phyloP scores from a whole-genome alignment of 495 filamentous ascomycete species.

The Cairneyella variabilis region DNA sequence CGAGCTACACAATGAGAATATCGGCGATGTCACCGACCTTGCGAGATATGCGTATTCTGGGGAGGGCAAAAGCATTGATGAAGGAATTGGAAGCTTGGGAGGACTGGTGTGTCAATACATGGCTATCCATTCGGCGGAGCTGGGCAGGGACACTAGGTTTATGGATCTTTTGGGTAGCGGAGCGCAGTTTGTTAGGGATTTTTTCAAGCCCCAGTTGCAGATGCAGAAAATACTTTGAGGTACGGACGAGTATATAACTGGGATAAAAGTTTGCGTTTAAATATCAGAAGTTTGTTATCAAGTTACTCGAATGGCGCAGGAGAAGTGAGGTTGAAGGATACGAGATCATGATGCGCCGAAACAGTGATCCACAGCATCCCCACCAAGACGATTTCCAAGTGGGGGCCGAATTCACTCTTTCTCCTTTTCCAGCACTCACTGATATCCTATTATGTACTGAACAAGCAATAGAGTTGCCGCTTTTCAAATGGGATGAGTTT shows the following conservation, averaged over 20 bases:
- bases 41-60: conserved; percentile 2
- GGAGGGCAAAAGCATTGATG: conserved; percentile 1
- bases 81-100: conserved; percentile 12
- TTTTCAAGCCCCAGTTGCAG: background rate
- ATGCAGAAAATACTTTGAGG: background rate
- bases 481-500: too few relatives aligned
- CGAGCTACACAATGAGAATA: conserved; percentile 10
- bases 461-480: too few relatives aligned
- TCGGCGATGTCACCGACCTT: conserved; percentile 25
- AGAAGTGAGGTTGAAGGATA: too few relatives aligned
- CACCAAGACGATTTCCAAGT: too few relatives aligned
- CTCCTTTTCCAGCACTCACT: too few relatives aligned
- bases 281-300: too few relatives aligned
- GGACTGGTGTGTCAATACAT: conserved; percentile 16
- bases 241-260: background rate
- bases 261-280: background rate
- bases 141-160: conserved; percentile 4
- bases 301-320: too few relatives aligned
- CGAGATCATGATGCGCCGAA: too few relatives aligned
- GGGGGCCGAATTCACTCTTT: too few relatives aligned
- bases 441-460: too few relatives aligned
- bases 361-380: too few relatives aligned
- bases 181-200: background rate
- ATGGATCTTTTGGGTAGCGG: conserved; percentile 14
- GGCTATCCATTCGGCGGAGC: background rate